Evolutionary conservation across 257 asterid species (phyloP).

Genomic region (Haberlea rhodopensis): DNA sequence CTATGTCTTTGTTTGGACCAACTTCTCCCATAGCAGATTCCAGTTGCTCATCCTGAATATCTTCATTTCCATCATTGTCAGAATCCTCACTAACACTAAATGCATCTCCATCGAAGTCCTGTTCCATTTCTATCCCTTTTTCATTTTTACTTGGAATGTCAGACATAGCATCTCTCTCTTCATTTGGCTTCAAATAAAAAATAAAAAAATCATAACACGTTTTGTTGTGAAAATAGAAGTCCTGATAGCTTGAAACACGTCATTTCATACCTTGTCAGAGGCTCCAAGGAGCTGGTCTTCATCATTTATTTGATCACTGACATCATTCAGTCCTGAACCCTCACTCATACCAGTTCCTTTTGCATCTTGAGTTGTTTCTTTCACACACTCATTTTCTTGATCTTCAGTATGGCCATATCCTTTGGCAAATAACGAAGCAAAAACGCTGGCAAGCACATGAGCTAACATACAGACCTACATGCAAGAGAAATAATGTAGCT

Average conservation of each 20-base stretch:
- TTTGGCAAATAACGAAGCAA: slow-evolving; percentile 62
- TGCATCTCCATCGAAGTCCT: slow-evolving; percentile 67
- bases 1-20: slow-evolving; percentile 61
- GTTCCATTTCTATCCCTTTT: slow-evolving; percentile 93
- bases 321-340: slow-evolving; percentile 79
- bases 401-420: slow-evolving; percentile 75
- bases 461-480: slow-evolving; percentile 66
- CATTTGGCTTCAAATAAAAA: slow-evolving; percentile 49
- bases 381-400: slow-evolving; percentile 40
- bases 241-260: slow-evolving; percentile 4
- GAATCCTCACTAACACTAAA: slow-evolving; percentile 78
- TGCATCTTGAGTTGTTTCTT: slow-evolving; percentile 60
- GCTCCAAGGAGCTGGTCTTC: slow-evolving; percentile 93
- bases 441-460: slow-evolving; percentile 63
- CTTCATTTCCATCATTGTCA: slow-evolving; percentile 58
- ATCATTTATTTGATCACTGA: slow-evolving; percentile 78
- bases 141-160: slow-evolving; percentile 62
- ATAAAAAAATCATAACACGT: neutral
- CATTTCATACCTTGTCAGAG: slow-evolving; percentile 54
- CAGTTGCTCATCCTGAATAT: slow-evolving; percentile 53
- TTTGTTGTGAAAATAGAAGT: slow-evolving; percentile 12
- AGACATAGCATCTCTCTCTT: slow-evolving; percentile 44
- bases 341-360: slow-evolving; percentile 95
- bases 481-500: slow-evolving; percentile 17
- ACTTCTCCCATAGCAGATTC: slow-evolving; percentile 86